Base-by-base conservation (phyloP, 768 basidiomycete species). In the Tricholomella constricta region DNA sequence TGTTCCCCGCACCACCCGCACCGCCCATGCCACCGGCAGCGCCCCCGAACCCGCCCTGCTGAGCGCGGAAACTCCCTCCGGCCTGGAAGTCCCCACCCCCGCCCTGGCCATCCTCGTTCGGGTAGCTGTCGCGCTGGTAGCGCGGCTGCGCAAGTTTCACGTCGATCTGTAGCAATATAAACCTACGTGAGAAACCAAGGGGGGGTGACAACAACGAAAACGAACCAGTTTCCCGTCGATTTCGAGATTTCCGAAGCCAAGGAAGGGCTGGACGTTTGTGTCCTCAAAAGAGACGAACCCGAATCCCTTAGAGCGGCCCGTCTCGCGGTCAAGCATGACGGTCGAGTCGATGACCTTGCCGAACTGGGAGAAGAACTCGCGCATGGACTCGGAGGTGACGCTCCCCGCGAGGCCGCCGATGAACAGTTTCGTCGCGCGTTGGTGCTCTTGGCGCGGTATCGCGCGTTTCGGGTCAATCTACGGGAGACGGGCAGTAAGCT, bases 401-500 rank as follows among this genome's bases (percentile, higher is more conserved):
- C 86, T 86, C 15, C 89, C 88, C 2, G 95, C 89, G 1, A 99
- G 80, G 19, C 95, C 94, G 38, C 97, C 96, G 29, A 99, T 95
- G 67, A 99, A 99, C 40, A 98, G 76, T 65, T 98, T 98, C 19
- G 93, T 93, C 9, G 92, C 91, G 10, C 90, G 82, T 58, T 91
- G 88, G 63, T 97, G 95, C 55, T 98, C 97, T 69, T 95, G 91
- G 56, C 95, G 82, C 9, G 97, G 97, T 59, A 98, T 97, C 2
- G 97, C 97, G 50, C 96, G 86, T 75, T 99, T 99, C n/a, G 97
- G 97, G 66, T 99, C 97, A 69, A 99, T 99, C 96, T 99, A 66
- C 19, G 6, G 19, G 32, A 31, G 48, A 10, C 6, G 29, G 11
- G 6, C 11, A 34, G 44, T 46, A n/a, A 40, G 55, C 38, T 38